These are phyloP conservation scores for Hansenula anomala DNA, from an alignment of 1,139 yeast genomes.

Conservation along the genomic window DNA sequence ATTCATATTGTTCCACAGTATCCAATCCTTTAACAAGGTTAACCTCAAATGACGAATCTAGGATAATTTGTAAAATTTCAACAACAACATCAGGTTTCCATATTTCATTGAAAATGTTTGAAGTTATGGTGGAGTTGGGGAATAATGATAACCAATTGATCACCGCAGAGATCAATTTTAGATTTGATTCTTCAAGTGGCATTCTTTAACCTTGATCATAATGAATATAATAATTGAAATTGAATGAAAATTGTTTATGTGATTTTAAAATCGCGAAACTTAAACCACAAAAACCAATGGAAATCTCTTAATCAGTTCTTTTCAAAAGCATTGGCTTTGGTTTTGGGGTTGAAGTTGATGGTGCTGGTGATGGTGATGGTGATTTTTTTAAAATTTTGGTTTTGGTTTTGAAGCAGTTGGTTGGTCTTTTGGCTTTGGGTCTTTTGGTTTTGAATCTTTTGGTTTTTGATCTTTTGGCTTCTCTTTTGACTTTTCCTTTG, in stretches of 20 bases:
- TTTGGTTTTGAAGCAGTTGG: background rate
- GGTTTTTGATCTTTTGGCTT: no score
- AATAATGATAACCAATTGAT: constrained; percentile 14
- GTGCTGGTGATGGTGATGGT: no score
- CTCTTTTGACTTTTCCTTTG: constrained; percentile 1
- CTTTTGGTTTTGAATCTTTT: no score
- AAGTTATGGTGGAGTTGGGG: constrained; percentile 8
- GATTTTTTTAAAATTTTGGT: no score
- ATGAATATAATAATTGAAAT: no score
- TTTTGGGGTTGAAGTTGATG: background rate
- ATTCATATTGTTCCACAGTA: background rate
- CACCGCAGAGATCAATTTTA: constrained; percentile 10
- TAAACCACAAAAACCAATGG: no score
- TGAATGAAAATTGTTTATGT: no score
- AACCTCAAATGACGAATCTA: no score
- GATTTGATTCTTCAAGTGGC: constrained; percentile 1
- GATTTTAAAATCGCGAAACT: no score
- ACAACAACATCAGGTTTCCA: background rate
- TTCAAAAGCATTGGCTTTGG: background rate
- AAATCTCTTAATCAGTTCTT: background rate
- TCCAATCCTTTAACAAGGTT: no score
- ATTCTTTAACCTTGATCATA: background rate
- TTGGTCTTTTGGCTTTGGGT: constrained; percentile 1
- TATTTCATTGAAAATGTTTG: constrained; percentile 6
- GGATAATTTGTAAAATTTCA: no score